These are phyloP conservation scores for Psilocybe azurescens DNA, from an alignment of 768 basidiomycete species.

Conservation along the genomic window DNA sequence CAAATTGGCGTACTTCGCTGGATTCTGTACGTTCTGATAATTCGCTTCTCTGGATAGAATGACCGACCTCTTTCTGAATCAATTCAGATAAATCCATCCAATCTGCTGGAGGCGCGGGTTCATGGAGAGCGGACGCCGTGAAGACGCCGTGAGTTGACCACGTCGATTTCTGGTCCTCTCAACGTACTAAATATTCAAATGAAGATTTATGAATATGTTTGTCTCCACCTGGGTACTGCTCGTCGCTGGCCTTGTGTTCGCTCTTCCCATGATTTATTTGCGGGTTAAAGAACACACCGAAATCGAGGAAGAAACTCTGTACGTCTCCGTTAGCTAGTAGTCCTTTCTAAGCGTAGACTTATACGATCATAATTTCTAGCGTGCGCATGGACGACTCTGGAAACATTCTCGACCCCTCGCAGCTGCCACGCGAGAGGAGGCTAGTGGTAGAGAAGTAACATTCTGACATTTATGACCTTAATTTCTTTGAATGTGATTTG, in stretches of 20 bases:
- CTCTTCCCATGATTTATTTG: conserved; percentile 76
- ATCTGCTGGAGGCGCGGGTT: conserved; percentile 75
- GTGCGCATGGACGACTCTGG: conserved; percentile 50
- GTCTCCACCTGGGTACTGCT: conserved; percentile 78
- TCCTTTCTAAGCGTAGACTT: background rate
- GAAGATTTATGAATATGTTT: conserved; percentile 72
- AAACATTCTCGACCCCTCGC: conserved; percentile 25
- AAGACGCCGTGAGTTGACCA: conserved; percentile 55
- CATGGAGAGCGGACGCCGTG: conserved; percentile 74
- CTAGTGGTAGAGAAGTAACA: background rate
- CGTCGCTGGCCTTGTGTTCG: conserved; percentile 64
- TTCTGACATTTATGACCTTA: background rate
- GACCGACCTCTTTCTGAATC: background rate
- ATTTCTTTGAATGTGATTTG: no score
- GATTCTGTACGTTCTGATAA: conserved; percentile 60
- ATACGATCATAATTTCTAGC: conserved; percentile 24
- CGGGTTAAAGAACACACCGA: conserved; percentile 69
- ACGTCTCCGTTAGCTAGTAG: conserved; percentile 27
- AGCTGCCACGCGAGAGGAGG: conserved; percentile 7
- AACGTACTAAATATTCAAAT: background rate
- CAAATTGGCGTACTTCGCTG: conserved; percentile 80
- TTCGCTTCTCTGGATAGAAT: no score
- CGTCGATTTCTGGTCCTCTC: background rate
- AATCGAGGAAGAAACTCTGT: conserved; percentile 58
- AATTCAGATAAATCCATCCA: conserved; percentile 60